Base-by-base conservation (phyloP, 441 rosid species). In the Lepidium campestre region DNA sequence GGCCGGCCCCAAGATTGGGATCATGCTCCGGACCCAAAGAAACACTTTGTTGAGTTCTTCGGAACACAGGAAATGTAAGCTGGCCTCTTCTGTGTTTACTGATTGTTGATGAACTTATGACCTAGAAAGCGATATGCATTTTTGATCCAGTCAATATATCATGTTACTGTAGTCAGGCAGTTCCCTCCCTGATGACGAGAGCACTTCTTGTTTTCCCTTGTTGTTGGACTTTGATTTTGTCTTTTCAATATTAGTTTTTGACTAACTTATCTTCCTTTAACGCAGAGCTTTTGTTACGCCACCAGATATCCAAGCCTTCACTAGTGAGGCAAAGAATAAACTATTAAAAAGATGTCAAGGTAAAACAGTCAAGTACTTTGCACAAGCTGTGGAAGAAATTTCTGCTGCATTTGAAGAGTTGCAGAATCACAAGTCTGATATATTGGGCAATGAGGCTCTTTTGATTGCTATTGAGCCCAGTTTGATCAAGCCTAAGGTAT, bases 41-140 rank as follows among this genome's bases (percentile, higher is more conserved):
- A 92, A 73, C 78, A 82, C 75, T 92, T 95, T 77, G 98, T 95
- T 63, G 78, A 82, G 37, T 95, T 90, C 79, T 95, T 88, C 57
- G 97, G 99, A 76, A 92, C 99, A 20, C 69, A 84, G 68, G 98
- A 95, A 83, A 92, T 95, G 98, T 95, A 78, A 87, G 98, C 83
- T 50, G 17, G 41, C 17, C 58, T 34, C 50, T 34, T 67, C 37
- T 52, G 23, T 59, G 50, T 59, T 54, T 35, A 47, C 7, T 27
- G 32, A 23, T 40, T 27, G 34, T 18, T 70, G 6, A 37, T 34
- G 10, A 37, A 18, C 40, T 36, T 44, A 11, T 54, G 32, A 37
- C 25, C 42, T 1, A 14, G 44, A 47, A 47, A 14, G 14, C 18
- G 55, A 4, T 37, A 45, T 34, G 1, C 14, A 37, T 31, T 29